Percentiles rank a stretch among this genome's conserved stretches.
These are phyloP conservation scores for Xylogone sp. DNA, from an alignment of 2,329 filamentous ascomycete genomes.

Conservation along the genomic window DNA sequence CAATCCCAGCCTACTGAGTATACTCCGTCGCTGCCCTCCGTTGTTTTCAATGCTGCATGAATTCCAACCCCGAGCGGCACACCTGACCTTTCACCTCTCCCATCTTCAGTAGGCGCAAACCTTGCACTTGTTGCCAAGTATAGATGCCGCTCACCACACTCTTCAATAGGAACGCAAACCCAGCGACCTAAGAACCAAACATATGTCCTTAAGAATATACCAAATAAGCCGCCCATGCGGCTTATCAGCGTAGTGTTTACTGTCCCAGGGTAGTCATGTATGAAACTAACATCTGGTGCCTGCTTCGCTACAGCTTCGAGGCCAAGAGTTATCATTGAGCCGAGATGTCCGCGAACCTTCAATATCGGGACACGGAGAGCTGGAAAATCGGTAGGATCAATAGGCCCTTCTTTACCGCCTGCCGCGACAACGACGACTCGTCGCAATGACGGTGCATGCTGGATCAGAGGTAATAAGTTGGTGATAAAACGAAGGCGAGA, in stretches of 20 bases:
- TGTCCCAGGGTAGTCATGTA: constrained; percentile 17
- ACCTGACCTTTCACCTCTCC: constrained; percentile 7
- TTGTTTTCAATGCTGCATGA: constrained; percentile 5
- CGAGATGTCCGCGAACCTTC: constrained; percentile 12
- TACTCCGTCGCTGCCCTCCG: constrained; percentile 26
- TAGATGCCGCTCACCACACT: constrained; percentile 19
- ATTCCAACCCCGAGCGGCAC: constrained; percentile 15
- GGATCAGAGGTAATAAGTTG: constrained; percentile 53
- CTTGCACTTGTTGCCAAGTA: constrained; percentile 14
- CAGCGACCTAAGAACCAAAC: background rate
- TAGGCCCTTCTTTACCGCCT: constrained; percentile 13
- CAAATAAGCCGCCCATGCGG: constrained; percentile 1
- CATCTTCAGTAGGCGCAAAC: constrained; percentile 5
- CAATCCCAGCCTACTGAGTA: constrained; percentile 28
- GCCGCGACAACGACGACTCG: constrained; percentile 49
- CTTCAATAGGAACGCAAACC: constrained; percentile 12
- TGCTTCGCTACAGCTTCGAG: constrained; percentile 13
- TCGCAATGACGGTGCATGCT: constrained; percentile 37
- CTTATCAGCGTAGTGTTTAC: constrained; percentile 10
- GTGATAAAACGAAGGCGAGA: constrained; percentile 49
- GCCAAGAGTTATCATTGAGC: constrained; percentile 12
- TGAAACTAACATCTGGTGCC: constrained; percentile 15
- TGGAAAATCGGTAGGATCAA: constrained; percentile 16
- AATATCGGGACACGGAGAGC: constrained; percentile 11
- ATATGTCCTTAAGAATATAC: constrained; percentile 1